A percentile compares a stretch with the other conserved stretches of the same genome.
Conservation (phyloP, 2,329 filamentous ascomycete species). For the Paradendryphiella salina region DNA sequence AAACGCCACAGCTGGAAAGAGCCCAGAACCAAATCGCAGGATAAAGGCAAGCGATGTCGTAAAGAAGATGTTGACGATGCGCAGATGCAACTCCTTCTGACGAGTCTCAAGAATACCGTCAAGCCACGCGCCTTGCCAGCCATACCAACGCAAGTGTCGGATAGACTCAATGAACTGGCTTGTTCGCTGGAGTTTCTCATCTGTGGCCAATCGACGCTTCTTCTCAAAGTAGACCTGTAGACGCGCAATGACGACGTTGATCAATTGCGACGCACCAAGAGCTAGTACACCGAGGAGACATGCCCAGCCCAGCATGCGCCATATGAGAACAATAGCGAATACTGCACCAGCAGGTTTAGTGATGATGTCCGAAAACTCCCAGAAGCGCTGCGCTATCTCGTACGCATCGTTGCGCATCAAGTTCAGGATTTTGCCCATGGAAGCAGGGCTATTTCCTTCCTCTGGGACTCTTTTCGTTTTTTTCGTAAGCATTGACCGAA, state of each 20-base stretch:
- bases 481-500: conserved; percentile 25
- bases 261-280: conserved; percentile 67
- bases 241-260: conserved; percentile 70
- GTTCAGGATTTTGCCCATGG: conserved; percentile 89
- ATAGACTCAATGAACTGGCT: conserved; percentile 87
- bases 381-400: conserved; percentile 80
- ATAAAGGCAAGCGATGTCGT: conserved; percentile 66
- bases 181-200: conserved; percentile 76
- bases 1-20: conserved; percentile 81
- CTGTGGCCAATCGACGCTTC: conserved; percentile 71
- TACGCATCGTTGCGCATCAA: conserved; percentile 82
- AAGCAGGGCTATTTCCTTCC: conserved; percentile 62
- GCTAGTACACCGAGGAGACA: conserved; percentile 74
- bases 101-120: conserved; percentile 68
- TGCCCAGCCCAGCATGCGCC: conserved; percentile 77
- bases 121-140: conserved; percentile 79
- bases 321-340: conserved; percentile 72
- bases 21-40: conserved; percentile 70
- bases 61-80: conserved; percentile 67
- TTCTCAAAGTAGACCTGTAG: conserved; percentile 70
- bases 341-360: conserved; percentile 77
- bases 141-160: conserved; percentile 78
- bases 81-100: conserved; percentile 67
- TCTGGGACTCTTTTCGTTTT: conserved; percentile 32
- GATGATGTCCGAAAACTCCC: conserved; percentile 79